Evolutionary conservation across 208 protist species (phyloP).

Genomic region (Trypanosoma brucei): DNA sequence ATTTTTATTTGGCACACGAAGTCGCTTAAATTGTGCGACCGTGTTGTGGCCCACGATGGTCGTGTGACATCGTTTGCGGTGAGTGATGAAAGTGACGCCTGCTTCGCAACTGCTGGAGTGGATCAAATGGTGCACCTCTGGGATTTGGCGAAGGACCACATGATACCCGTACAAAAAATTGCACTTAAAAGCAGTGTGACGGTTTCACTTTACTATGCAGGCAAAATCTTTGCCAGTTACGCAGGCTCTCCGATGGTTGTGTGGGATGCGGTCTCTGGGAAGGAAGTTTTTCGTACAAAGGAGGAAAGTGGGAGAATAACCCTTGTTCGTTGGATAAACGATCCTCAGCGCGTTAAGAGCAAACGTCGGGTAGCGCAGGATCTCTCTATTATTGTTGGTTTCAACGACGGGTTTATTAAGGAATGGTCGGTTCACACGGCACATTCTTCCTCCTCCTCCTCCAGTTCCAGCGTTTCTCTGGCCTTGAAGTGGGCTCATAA

Average conservation of each 20-base stretch:
- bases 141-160: conserved; percentile 33
- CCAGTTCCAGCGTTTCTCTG: conserved; percentile 2
- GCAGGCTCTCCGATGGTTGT: conserved; percentile 1
- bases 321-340: conserved; percentile 12
- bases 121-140: conserved; percentile 67
- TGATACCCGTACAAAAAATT: conserved; percentile 20
- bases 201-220: conserved; percentile 15
- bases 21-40: conserved; percentile 34
- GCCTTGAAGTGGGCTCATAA: conserved; percentile 51
- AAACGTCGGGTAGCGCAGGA: too few relatives aligned
- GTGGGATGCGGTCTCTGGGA: conserved; percentile 17
- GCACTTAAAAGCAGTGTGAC: conserved; percentile 21
- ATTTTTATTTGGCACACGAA: conserved; percentile 63
- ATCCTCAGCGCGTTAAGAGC: conserved; percentile 1
- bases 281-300: conserved; percentile 7
- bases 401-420: conserved; percentile 53
- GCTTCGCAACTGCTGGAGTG: conserved; percentile 60
- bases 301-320: conserved; percentile 1
- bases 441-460: neutral
- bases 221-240: conserved; percentile 12
- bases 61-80: conserved; percentile 61
- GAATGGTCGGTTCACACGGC: conserved; percentile 33
- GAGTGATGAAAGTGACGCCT: conserved; percentile 23
- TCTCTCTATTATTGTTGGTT: conserved; percentile 35
- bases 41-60: conserved; percentile 47